Evolutionary conservation across 2,329 filamentous ascomycete genomes (phyloP).

Genomic region (Diaporthe citri): DNA sequence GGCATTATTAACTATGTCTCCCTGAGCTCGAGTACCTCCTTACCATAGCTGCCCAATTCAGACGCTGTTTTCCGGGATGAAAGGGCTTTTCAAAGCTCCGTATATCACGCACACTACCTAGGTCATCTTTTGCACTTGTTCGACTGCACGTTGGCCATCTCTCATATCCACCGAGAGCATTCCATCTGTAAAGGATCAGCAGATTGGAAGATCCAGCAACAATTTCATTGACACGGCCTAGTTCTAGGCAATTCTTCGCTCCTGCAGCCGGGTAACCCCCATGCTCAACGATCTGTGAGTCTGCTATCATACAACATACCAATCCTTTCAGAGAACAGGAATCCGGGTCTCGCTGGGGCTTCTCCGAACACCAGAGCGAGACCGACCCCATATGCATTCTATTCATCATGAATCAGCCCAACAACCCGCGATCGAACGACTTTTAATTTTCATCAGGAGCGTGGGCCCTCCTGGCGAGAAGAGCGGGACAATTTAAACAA

Average conservation of each 20-base stretch:
- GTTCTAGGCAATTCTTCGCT: neutral
- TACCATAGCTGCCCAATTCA: too few relatives aligned
- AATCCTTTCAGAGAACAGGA: neutral
- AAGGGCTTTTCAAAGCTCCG: neutral
- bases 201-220: neutral
- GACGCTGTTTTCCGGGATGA: neutral
- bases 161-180: too few relatives aligned
- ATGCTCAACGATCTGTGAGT: neutral
- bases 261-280: neutral
- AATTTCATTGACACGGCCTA: neutral
- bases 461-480: neutral
- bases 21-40: neutral
- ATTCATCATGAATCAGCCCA: neutral
- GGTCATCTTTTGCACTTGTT: neutral
- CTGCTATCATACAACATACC: constrained; percentile 13
- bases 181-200: too few relatives aligned
- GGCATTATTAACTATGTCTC: neutral
- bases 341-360: neutral
- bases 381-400: neutral
- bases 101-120: neutral
- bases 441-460: neutral
- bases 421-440: neutral
- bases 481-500: neutral
- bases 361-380: neutral
- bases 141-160: neutral